These are phyloP conservation scores for Cyanodermella asteris DNA, from an alignment of 2,329 filamentous ascomycete species.

Conservation along the genomic window DNA sequence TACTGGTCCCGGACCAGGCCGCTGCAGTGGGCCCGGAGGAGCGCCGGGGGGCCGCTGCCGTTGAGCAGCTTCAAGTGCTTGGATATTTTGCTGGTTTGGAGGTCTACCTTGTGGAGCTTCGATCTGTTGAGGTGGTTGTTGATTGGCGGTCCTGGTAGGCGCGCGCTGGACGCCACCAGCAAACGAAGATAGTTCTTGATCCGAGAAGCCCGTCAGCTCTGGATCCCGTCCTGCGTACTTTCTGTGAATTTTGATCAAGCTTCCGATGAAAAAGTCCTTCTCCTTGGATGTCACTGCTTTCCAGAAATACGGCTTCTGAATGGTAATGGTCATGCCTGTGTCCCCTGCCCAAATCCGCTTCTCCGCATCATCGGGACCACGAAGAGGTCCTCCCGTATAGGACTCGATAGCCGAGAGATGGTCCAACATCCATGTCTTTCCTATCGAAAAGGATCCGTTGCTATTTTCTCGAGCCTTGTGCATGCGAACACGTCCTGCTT, in stretches of 20 bases:
- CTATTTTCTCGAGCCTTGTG: slow-evolving; percentile 93
- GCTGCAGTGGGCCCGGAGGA: too few species aligned
- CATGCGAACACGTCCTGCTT: slow-evolving; percentile 77
- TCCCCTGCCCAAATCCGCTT: slow-evolving; percentile 57
- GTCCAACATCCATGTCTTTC: slow-evolving; percentile 94
- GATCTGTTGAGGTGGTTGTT: slow-evolving; percentile 7
- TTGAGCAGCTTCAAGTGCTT: too few species aligned
- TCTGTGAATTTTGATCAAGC: slow-evolving; percentile 82
- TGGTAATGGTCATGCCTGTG: slow-evolving; percentile 65
- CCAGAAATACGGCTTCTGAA: slow-evolving; percentile 95
- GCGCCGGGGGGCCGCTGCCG: too few species aligned
- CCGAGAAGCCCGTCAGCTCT: slow-evolving; percentile 61
- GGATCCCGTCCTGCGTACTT: slow-evolving; percentile 83
- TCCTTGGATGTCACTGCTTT: slow-evolving; percentile 82
- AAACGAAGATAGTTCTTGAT: slow-evolving; percentile 54
- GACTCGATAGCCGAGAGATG: slow-evolving; percentile 70
- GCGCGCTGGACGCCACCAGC: too few species aligned
- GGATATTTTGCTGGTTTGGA: too few species aligned
- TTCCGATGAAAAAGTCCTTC: slow-evolving; percentile 96
- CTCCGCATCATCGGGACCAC: slow-evolving; percentile 36
- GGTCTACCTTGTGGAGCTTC: too few species aligned
- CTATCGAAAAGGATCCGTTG: slow-evolving; percentile 88
- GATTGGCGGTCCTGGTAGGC: slow-evolving; percentile 13
- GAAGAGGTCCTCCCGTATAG: slow-evolving; percentile 41
- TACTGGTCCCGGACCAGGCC: too few species aligned